Percentiles rank a stretch among this genome's conserved stretches.
Evolutionary conservation across 495 filamentous ascomycete species (phyloP).

Genomic region (Amphirosellinia nigrospora): DNA sequence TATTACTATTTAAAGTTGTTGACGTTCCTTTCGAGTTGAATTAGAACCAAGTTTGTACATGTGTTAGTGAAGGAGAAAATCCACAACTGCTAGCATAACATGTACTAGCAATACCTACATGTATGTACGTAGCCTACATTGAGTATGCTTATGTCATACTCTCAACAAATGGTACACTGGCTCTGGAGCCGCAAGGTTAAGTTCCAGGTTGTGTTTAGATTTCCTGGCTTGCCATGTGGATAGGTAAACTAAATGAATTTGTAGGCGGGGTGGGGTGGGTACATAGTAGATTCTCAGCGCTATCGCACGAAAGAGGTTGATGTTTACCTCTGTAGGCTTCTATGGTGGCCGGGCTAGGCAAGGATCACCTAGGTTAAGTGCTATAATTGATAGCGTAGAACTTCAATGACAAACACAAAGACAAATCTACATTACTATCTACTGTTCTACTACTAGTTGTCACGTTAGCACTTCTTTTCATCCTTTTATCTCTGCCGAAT

Average conservation of each 20-base stretch:
- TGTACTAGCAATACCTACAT: background rate
- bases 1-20: background rate
- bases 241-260: background rate
- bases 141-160: slow-evolving; percentile 23
- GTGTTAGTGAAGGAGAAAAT: background rate
- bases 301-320: background rate
- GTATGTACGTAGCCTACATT: background rate
- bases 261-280: slow-evolving; percentile 4
- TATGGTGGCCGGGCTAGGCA: background rate
- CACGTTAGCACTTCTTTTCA: background rate
- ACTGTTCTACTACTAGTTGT: background rate
- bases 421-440: background rate
- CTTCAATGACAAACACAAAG: background rate
- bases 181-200: background rate
- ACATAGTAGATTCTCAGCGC: background rate
- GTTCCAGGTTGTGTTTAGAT: background rate
- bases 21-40: background rate
- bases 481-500: background rate
- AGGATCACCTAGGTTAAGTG: background rate
- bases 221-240: background rate
- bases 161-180: background rate
- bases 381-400: no score
- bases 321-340: background rate
- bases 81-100: background rate
- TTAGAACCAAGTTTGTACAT: background rate